A percentile compares a stretch with the other conserved stretches of the same genome.
These are phyloP conservation scores for Sporothrix schenckii DNA, from an alignment of 2,329 filamentous ascomycete genomes.

Conservation along the genomic window DNA sequence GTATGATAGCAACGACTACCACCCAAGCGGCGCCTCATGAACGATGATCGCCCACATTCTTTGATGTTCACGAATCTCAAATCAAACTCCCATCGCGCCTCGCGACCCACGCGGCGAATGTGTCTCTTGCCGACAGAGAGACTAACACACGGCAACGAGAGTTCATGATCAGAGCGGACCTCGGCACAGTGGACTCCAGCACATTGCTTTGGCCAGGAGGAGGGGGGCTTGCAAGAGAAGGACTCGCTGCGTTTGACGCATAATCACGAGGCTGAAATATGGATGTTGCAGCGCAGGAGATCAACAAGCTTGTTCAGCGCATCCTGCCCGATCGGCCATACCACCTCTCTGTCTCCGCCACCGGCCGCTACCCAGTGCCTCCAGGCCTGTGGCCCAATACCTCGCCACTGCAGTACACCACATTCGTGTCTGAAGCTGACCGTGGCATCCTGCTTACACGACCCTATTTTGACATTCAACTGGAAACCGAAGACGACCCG, in stretches of 20 bases:
- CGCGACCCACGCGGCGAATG: slow-evolving; percentile 29
- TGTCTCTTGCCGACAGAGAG: neutral
- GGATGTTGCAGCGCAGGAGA: slow-evolving; percentile 38
- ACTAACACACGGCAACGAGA: slow-evolving; percentile 12
- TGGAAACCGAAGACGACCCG: slow-evolving; percentile 46
- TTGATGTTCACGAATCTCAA: slow-evolving; percentile 27
- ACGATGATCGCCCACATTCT: too few species aligned
- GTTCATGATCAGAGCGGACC: slow-evolving; percentile 4
- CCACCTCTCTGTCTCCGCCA: slow-evolving; percentile 55
- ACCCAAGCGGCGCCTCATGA: neutral
- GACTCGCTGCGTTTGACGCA: slow-evolving; percentile 16
- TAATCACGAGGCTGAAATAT: slow-evolving; percentile 33
- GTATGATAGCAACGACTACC: neutral
- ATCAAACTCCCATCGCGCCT: slow-evolving; percentile 24
- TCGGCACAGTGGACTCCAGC: slow-evolving; percentile 14
- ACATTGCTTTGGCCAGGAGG: slow-evolving; percentile 16
- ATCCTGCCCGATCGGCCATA: slow-evolving; percentile 43
- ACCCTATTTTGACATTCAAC: slow-evolving; percentile 60
- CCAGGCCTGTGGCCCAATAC: slow-evolving; percentile 51
- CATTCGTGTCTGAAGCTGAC: slow-evolving; percentile 60
- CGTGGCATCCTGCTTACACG: slow-evolving; percentile 61
- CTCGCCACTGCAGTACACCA: slow-evolving; percentile 58
- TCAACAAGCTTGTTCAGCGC: slow-evolving; percentile 37
- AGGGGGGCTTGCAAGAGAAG: slow-evolving; percentile 26
- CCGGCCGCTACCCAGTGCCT: slow-evolving; percentile 52